Percentiles rank a stretch among this genome's conserved stretches.
Conservation (phyloP, 495 filamentous ascomycete genomes). For the Chaetomium fimeti region DNA sequence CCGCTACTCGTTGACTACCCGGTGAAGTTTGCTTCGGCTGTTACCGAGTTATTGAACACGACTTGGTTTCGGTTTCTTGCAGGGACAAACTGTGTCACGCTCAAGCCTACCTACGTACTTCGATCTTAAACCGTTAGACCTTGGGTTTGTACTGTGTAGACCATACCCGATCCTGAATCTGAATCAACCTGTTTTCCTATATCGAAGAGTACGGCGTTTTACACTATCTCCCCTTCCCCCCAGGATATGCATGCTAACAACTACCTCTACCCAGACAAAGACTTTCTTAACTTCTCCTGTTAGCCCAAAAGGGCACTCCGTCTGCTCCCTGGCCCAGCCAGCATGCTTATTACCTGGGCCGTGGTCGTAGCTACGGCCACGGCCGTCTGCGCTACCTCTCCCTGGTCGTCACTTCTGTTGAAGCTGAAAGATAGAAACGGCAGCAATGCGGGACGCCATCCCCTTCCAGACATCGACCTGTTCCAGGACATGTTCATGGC, state of each 20-base stretch:
- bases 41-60: not conserved
- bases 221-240: too few species aligned
- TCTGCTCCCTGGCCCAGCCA: not conserved
- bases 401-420: conserved; percentile 10
- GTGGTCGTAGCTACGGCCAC: conserved; percentile 18
- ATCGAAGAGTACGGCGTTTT: too few species aligned
- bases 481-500: conserved; percentile 55
- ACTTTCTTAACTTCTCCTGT: not conserved
- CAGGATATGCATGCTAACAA: not conserved
- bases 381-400: conserved; percentile 17
- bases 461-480: conserved; percentile 26
- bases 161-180: not conserved
- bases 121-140: not conserved
- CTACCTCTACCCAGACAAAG: not conserved
- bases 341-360: conserved; percentile 19
- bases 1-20: not conserved
- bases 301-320: not conserved
- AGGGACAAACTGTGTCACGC: not conserved
- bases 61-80: not conserved
- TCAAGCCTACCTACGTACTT: not conserved
- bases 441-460: not conserved
- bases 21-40: not conserved
- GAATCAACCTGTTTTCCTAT: too few species aligned
- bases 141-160: not conserved
- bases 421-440: not conserved